Conservation (phyloP, 2,329 filamentous ascomycete species). For the Calonectria montana region DNA sequence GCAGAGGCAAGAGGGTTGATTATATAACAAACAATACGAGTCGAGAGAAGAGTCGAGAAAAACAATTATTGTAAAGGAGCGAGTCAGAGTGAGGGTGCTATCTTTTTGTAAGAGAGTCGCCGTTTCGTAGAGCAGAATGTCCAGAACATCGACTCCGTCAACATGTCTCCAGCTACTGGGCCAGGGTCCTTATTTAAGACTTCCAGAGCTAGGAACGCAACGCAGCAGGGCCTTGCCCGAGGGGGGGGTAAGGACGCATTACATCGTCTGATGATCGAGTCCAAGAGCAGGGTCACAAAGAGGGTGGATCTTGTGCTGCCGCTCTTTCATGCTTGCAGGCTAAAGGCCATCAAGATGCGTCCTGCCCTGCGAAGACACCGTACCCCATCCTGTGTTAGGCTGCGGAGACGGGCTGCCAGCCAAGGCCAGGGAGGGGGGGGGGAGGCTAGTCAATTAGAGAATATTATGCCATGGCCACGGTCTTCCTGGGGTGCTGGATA, state of each 20-base stretch:
- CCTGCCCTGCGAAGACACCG: constrained; percentile 35
- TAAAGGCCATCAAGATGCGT: constrained; percentile 44
- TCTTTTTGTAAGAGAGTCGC: constrained; percentile 39
- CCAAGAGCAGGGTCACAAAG: constrained; percentile 41
- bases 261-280: constrained; percentile 46
- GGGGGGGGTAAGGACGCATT: constrained; percentile 38
- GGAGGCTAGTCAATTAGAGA: constrained; percentile 65
- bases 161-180: constrained; percentile 43
- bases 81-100: constrained; percentile 35
- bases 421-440: constrained; percentile 52
- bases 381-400: constrained; percentile 38
- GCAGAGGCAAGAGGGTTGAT: constrained; percentile 29
- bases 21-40: constrained; percentile 29
- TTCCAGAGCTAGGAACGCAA: constrained; percentile 40
- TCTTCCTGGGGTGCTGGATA: constrained; percentile 56
- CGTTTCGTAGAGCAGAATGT: constrained; percentile 31
- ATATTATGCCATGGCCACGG: constrained; percentile 69
- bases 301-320: constrained; percentile 41
- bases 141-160: constrained; percentile 38
- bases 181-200: constrained; percentile 44
- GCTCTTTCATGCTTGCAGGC: constrained; percentile 45
- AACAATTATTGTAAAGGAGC: constrained; percentile 33
- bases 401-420: constrained; percentile 51
- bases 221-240: constrained; percentile 33
- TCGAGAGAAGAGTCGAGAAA: constrained; percentile 27